phyloP scores from a whole-genome alignment of 352 stramenopile species.

The Albugo laibachii region DNA sequence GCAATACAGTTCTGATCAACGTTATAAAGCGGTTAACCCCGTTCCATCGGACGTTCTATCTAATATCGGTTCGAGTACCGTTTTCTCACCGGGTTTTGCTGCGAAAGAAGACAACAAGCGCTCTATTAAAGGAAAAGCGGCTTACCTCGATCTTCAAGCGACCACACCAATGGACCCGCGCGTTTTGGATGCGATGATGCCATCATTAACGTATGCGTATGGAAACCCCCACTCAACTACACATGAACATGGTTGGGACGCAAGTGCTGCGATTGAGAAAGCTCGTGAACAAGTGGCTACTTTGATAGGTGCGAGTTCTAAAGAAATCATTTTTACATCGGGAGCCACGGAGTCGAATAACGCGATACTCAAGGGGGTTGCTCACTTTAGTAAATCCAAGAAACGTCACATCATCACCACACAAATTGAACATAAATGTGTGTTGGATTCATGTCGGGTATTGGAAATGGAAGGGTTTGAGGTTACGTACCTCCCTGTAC shows the following conservation, averaged over 20 bases:
- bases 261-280: conserved; percentile 90
- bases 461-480: conserved; percentile 96
- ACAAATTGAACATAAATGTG: conserved; percentile 94
- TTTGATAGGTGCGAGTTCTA: conserved; percentile 89
- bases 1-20: conserved; percentile 23
- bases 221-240: conserved; percentile 98
- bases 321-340: conserved; percentile 99
- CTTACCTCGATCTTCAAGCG: conserved; percentile 93
- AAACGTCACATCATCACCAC: conserved; percentile 99
- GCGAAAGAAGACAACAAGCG: conserved; percentile 24
- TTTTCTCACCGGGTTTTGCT: conserved; percentile 73
- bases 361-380: conserved; percentile 93
- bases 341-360: conserved; percentile 99
- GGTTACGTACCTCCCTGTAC: conserved; percentile 92
- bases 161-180: conserved; percentile 96
- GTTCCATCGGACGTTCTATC: conserved; percentile 76
- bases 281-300: conserved; percentile 70
- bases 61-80: conserved; percentile 40
- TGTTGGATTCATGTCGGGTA: conserved; percentile 94
- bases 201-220: conserved; percentile 91
- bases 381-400: conserved; percentile 87
- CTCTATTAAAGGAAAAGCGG: conserved; percentile 56
- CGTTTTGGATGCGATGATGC: conserved; percentile 97
- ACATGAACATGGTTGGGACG: conserved; percentile 97
- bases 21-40: conserved; percentile 60